phyloP scores from a whole-genome alignment of 805 yeast genomes.

The Nadsonia fulvescens region DNA sequence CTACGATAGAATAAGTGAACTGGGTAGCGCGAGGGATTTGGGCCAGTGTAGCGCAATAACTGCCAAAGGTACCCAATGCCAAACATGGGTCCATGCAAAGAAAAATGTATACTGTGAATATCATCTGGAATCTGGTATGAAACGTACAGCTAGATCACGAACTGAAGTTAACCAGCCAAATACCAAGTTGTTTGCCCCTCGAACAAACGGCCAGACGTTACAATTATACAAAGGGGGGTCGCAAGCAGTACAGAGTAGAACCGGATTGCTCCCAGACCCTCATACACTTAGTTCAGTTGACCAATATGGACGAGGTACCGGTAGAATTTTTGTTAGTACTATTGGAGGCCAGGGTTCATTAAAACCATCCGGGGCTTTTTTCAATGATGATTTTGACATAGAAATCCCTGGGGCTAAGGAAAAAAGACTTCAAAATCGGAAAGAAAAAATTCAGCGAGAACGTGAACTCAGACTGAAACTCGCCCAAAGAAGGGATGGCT shows the following conservation, averaged over 20 bases:
- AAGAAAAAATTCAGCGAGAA: conserved; percentile 12
- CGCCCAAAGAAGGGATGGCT: conserved; percentile 12
- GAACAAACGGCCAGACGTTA: conserved; percentile 16
- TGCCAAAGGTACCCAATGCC: conserved; percentile 35
- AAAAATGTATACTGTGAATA: conserved; percentile 45
- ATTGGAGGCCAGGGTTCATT: too few species aligned
- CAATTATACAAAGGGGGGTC: conserved; percentile 2
- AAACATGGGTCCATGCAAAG: conserved; percentile 37
- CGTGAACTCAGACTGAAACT: conserved; percentile 20
- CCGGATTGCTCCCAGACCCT: conserved; percentile 7
- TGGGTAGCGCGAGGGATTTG: conserved; percentile 52
- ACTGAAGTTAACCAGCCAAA: conserved; percentile 54
- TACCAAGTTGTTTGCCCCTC: conserved; percentile 40
- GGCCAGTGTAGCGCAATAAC: conserved; percentile 45
- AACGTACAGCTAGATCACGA: conserved; percentile 37
- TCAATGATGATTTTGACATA: too few species aligned
- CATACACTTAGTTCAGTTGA: conserved; percentile 2
- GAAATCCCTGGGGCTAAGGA: too few species aligned
- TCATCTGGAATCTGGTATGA: conserved; percentile 44
- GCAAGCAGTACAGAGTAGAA: neutral
- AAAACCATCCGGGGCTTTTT: too few species aligned
- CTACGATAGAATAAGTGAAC: conserved; percentile 40
- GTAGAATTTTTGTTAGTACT: conserved; percentile 16
- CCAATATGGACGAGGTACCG: conserved; percentile 1
- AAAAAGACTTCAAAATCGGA: conserved; percentile 17